Percentiles rank a stretch among this genome's conserved stretches.
These are phyloP conservation scores for Blastobotrys aristatus DNA, from an alignment of 1,139 yeast species.

Conservation along the genomic window DNA sequence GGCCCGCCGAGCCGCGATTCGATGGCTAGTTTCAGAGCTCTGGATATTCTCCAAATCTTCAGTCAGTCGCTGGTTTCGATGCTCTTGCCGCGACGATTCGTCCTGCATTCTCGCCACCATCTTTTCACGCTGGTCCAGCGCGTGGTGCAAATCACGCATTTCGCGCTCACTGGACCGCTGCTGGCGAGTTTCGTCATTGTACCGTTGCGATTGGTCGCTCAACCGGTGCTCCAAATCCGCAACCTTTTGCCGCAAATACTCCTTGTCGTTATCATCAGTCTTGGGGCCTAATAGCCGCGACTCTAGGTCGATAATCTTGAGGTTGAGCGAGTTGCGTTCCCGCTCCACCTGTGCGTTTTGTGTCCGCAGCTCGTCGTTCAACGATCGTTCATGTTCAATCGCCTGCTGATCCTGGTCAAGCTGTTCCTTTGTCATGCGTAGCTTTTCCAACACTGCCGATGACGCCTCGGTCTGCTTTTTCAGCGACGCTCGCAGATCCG, in stretches of 20 bases:
- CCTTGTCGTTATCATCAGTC: slow-evolving; percentile 20
- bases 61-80: slow-evolving; percentile 37
- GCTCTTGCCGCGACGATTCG: slow-evolving; percentile 33
- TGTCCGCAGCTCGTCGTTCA: slow-evolving; percentile 26
- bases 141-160: slow-evolving; percentile 29
- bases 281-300: slow-evolving; percentile 28
- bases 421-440: slow-evolving; percentile 21
- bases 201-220: slow-evolving; percentile 34
- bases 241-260: slow-evolving; percentile 29
- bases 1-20: slow-evolving; percentile 41
- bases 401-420: slow-evolving; percentile 24
- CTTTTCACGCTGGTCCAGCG: slow-evolving; percentile 28
- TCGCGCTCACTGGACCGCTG: slow-evolving; percentile 31
- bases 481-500: slow-evolving; percentile 21
- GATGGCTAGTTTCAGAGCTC: slow-evolving; percentile 41
- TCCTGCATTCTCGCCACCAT: slow-evolving; percentile 29
- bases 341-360: slow-evolving; percentile 27
- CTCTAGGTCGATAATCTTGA: slow-evolving; percentile 33
- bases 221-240: slow-evolving; percentile 36
- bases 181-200: slow-evolving; percentile 34
- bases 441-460: slow-evolving; percentile 18
- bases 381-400: slow-evolving; percentile 27
- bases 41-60: slow-evolving; percentile 40
- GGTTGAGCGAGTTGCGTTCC: slow-evolving; percentile 31
- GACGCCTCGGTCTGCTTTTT: slow-evolving; percentile 26